Evolutionary conservation across 306 rosid genomes (phyloP).

Genomic region (Prunus mongolica): DNA sequence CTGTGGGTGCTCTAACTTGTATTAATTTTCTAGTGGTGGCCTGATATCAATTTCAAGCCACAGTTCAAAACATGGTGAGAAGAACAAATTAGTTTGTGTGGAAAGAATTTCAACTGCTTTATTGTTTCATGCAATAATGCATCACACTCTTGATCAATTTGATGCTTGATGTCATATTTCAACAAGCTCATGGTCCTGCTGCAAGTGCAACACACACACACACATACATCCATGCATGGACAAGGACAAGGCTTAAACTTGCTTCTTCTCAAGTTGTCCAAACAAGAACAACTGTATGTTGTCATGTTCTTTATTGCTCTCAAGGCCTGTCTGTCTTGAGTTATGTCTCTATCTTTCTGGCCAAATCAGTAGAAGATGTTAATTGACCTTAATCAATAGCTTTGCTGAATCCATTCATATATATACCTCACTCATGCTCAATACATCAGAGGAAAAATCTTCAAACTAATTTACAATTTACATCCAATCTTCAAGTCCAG

Average conservation of each 20-base stretch:
- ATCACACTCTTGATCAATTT: too few relatives aligned
- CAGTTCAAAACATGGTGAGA: too few relatives aligned
- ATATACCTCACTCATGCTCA: neutral
- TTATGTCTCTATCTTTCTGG: slow-evolving; percentile 10
- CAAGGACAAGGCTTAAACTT: slow-evolving; percentile 19
- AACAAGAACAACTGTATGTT: slow-evolving; percentile 7
- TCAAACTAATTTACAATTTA: neutral
- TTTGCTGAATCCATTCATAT: neutral
- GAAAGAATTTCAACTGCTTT: too few relatives aligned
- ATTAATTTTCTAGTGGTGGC: neutral
- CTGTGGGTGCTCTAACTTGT: too few relatives aligned
- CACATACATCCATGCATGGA: slow-evolving; percentile 19
- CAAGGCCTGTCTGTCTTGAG: slow-evolving; percentile 5
- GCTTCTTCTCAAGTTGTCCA: slow-evolving; percentile 24
- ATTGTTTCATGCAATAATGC: too few relatives aligned
- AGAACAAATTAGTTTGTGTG: too few relatives aligned
- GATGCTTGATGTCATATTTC: too few relatives aligned
- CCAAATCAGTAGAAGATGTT: slow-evolving; percentile 5
- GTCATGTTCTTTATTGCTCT: slow-evolving; percentile 17
- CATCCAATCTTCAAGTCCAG: slow-evolving; percentile 43
- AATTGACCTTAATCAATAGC: neutral
- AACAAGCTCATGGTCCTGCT: too few relatives aligned
- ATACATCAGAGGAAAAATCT: slow-evolving; percentile 1
- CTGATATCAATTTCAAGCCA: neutral
- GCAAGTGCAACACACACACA: neutral